A percentile compares a stretch with the other conserved stretches of the same genome.
phyloP scores from a whole-genome alignment of 192 early-diverging fungal species.

The Backusella tarrabulga region DNA sequence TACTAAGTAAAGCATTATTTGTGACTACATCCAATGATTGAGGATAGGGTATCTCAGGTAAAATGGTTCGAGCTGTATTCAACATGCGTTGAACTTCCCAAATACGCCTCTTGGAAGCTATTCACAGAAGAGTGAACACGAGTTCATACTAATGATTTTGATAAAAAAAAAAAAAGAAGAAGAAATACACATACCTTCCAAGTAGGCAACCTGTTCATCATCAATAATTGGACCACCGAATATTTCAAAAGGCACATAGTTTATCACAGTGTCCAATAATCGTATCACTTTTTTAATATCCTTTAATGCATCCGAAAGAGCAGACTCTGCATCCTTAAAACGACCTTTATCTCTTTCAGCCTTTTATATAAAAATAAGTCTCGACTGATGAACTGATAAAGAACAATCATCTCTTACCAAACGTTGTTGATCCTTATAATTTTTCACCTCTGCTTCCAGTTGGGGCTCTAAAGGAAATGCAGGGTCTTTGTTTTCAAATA shows the following conservation, averaged over 20 bases:
- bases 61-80: slow-evolving; percentile 9
- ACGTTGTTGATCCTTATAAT: slow-evolving; percentile 14
- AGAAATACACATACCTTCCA: slow-evolving; percentile 14
- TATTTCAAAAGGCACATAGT: slow-evolving; percentile 26
- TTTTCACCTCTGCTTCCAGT: slow-evolving; percentile 12
- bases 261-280: not conserved
- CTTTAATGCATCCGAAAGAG: not conserved
- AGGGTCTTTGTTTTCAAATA: slow-evolving; percentile 5
- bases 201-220: slow-evolving; percentile 18
- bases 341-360: slow-evolving; percentile 13
- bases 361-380: not conserved
- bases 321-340: slow-evolving; percentile 15
- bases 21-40: slow-evolving; percentile 21
- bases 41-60: slow-evolving; percentile 35
- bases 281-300: not conserved
- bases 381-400: not conserved
- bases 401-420: slow-evolving; percentile 1
- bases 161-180: too few relatives aligned
- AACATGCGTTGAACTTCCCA: slow-evolving; percentile 18
- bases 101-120: slow-evolving; percentile 8
- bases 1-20: slow-evolving; percentile 18
- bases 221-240: slow-evolving; percentile 24
- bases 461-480: slow-evolving; percentile 1
- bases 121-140: too few relatives aligned
- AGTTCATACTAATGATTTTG: too few relatives aligned